Evolutionary conservation across 805 yeast genomes (phyloP).

Genomic region (Candida schatavii): DNA sequence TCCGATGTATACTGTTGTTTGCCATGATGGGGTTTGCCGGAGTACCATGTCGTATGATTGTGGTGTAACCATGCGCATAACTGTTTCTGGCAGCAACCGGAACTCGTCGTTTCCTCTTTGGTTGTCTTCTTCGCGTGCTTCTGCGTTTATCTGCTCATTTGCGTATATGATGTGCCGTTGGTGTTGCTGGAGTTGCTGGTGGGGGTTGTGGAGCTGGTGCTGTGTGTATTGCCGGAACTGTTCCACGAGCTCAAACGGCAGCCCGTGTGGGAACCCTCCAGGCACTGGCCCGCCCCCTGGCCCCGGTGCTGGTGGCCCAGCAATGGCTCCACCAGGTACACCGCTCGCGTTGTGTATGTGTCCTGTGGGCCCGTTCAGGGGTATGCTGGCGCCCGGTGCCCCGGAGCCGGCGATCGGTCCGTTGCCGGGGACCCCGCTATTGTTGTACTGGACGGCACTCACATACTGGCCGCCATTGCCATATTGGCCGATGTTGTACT

Average conservation of each 20-base stretch:
- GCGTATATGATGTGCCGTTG: no score
- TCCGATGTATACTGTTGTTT: constrained; percentile 83
- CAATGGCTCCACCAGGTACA: no score
- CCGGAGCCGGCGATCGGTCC: no score
- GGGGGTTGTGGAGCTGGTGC: constrained; percentile 6
- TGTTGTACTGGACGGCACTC: constrained; percentile 12
- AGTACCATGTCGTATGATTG: constrained; percentile 68
- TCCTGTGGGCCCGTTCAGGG: constrained; percentile 4
- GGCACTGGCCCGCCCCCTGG: no score
- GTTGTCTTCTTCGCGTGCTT: constrained; percentile 5
- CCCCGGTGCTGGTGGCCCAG: constrained; percentile 3
- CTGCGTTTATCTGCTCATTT: constrained; percentile 2
- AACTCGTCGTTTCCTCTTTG: constrained; percentile 1
- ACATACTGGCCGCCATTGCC: constrained; percentile 1
- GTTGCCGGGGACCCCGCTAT: constrained; percentile 12
- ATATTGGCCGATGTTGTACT: constrained; percentile 6
- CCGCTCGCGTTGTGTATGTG: no score
- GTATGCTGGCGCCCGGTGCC: no score
- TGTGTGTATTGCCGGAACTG: constrained; percentile 7
- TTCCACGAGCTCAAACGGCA: constrained; percentile 10
- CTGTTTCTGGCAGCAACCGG: constrained; percentile 6
- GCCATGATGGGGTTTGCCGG: constrained; percentile 79
- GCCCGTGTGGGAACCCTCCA: no score
- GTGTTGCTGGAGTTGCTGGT: constrained; percentile 10
- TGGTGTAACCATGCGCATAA: constrained; percentile 47